Percentiles rank a stretch among this genome's conserved stretches.
Evolutionary conservation across 78 protist species (phyloP).

Genomic region (Capsaspora owczarzaki): DNA sequence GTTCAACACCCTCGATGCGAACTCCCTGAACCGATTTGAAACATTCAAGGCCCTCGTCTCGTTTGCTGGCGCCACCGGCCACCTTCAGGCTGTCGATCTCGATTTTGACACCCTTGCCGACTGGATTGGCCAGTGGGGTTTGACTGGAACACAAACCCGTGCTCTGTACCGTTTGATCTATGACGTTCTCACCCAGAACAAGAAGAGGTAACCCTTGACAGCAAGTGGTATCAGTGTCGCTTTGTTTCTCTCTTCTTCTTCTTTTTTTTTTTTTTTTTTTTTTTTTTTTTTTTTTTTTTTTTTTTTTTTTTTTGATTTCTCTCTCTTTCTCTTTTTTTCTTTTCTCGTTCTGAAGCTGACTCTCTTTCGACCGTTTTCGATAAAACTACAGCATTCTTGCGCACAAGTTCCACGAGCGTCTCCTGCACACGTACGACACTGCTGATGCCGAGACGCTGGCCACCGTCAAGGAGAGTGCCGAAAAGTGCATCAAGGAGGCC

Average conservation of each 20-base stretch:
- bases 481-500: not conserved
- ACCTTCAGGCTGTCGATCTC: not conserved
- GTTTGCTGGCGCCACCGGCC: not conserved
- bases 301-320: conserved; percentile 12
- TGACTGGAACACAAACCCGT: not conserved
- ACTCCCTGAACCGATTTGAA: too few relatives aligned
- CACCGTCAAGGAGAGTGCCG: not conserved
- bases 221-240: not conserved
- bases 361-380: not conserved
- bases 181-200: not conserved
- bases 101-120: not conserved
- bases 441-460: not conserved
- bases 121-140: not conserved
- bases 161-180: not conserved
- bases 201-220: not conserved
- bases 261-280: not conserved
- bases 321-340: not conserved
- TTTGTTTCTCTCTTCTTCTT: not conserved
- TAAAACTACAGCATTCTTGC: not conserved
- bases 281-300: conserved; percentile 38
- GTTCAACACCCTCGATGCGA: too few relatives aligned
- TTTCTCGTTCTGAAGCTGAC: not conserved
- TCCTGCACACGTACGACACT: not conserved
- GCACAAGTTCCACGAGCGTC: not conserved
- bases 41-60: not conserved